Evolutionary conservation across 139 green algal species (phyloP).

Genomic region (Picochlorum sp.): DNA sequence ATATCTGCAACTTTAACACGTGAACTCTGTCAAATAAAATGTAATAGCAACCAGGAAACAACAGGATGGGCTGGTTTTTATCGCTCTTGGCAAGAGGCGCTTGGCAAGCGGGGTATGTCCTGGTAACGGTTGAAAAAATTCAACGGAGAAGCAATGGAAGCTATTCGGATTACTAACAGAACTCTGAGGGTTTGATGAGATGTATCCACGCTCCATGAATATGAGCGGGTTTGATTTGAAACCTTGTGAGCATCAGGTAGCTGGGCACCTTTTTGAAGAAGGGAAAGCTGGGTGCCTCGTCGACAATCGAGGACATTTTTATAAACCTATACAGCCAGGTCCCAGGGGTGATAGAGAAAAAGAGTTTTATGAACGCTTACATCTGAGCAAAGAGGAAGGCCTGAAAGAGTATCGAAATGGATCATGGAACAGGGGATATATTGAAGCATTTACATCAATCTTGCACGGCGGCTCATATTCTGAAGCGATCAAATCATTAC

Average conservation of each 20-base stretch:
- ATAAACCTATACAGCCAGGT: slow-evolving; percentile 57
- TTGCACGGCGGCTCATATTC: background rate
- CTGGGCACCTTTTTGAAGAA: slow-evolving; percentile 29
- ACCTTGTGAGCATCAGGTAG: background rate
- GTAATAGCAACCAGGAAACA: too few relatives aligned
- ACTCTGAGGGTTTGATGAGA: too few relatives aligned
- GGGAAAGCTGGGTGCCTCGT: slow-evolving; percentile 53
- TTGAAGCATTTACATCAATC: background rate
- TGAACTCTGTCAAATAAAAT: too few relatives aligned
- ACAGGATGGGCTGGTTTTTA: too few relatives aligned
- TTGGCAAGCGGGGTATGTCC: too few relatives aligned
- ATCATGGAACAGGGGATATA: background rate
- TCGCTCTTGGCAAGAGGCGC: too few relatives aligned
- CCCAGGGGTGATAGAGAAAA: slow-evolving; percentile 43
- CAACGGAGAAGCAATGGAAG: too few relatives aligned
- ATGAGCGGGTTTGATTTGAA: background rate
- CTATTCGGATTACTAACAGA: too few relatives aligned
- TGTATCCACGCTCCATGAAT: too few relatives aligned
- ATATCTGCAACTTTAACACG: too few relatives aligned
- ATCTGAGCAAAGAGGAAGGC: slow-evolving; percentile 10
- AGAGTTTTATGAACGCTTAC: slow-evolving; percentile 39
- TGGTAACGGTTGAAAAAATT: too few relatives aligned
- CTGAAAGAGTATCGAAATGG: background rate
- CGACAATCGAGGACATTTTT: slow-evolving; percentile 54
- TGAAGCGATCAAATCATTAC: too few relatives aligned